A percentile compares a stretch with the other conserved stretches of the same genome.
Evolutionary conservation across 768 basidiomycete genomes (phyloP).

Genomic region (Coprinopsis marcescibilis): DNA sequence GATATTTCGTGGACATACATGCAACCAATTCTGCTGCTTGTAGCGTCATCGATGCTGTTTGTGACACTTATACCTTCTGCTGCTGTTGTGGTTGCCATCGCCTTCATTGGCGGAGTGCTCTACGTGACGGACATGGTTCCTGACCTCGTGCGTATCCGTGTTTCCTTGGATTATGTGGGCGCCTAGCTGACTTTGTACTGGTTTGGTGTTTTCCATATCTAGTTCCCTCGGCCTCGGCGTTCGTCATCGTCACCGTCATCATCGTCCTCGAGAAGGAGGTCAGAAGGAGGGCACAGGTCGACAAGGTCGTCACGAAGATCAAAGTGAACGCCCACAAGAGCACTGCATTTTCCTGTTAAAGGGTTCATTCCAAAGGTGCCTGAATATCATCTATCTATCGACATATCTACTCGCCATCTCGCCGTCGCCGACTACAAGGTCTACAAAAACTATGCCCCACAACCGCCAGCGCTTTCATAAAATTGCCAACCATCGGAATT

Average conservation of each 20-base stretch:
- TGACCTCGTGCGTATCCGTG: background rate
- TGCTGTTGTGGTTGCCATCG: conserved; percentile 1
- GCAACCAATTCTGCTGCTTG: conserved; percentile 4
- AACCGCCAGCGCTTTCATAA: too few species aligned
- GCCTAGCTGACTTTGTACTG: too few species aligned
- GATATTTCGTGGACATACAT: conserved; percentile 8
- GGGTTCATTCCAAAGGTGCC: too few species aligned
- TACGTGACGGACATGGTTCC: background rate
- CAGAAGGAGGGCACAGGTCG: background rate
- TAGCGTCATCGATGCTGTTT: conserved; percentile 6
- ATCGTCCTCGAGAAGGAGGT: background rate
- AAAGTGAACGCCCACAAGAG: too few species aligned
- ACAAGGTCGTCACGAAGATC: too few species aligned
- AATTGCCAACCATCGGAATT: too few species aligned
- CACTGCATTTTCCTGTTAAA: too few species aligned
- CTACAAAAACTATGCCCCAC: too few species aligned
- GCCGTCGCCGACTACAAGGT: too few species aligned
- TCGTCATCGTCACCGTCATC: background rate
- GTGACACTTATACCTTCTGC: background rate
- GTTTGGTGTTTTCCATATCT: background rate
- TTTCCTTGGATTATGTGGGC: too few species aligned
- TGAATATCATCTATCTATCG: too few species aligned
- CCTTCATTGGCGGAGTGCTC: background rate
- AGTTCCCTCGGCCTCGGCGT: background rate
- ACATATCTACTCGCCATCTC: too few species aligned